A percentile compares a stretch with the other conserved stretches of the same genome.
These are phyloP conservation scores for Polyplosphaeria fusca DNA, from an alignment of 495 filamentous ascomycete genomes.

Conservation along the genomic window DNA sequence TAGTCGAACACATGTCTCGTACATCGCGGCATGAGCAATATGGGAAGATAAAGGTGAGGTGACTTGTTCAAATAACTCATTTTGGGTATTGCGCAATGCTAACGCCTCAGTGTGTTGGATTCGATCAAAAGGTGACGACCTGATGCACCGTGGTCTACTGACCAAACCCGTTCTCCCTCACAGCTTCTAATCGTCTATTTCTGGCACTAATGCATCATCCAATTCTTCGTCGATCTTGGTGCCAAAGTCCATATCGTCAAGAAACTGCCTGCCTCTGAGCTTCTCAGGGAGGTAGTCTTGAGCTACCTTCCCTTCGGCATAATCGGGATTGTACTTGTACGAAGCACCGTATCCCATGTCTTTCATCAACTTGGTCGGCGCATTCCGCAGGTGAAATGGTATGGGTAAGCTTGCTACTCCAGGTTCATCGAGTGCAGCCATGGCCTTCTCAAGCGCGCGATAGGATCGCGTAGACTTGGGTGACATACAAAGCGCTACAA, in stretches of 20 bases:
- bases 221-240: slow-evolving; percentile 66
- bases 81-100: background rate
- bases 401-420: slow-evolving; percentile 75
- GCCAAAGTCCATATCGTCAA: slow-evolving; percentile 82
- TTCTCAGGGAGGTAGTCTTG: slow-evolving; percentile 87
- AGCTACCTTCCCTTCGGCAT: slow-evolving; percentile 72
- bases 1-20: background rate
- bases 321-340: slow-evolving; percentile 97
- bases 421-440: slow-evolving; percentile 69
- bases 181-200: slow-evolving; percentile 8
- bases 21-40: no score
- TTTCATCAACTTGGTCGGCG: slow-evolving; percentile 87
- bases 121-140: background rate
- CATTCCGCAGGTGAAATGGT: slow-evolving; percentile 85
- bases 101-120: background rate
- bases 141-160: background rate
- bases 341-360: slow-evolving; percentile 84
- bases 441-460: slow-evolving; percentile 73
- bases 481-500: slow-evolving; percentile 76
- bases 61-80: no score
- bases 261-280: slow-evolving; percentile 64
- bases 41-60: no score
- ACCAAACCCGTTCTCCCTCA: background rate
- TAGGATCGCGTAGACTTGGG: slow-evolving; percentile 87
- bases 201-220: slow-evolving; percentile 10